Evolutionary conservation across 2,329 filamentous ascomycete genomes (phyloP).

Genomic region (Albophoma yamanashiensis): DNA sequence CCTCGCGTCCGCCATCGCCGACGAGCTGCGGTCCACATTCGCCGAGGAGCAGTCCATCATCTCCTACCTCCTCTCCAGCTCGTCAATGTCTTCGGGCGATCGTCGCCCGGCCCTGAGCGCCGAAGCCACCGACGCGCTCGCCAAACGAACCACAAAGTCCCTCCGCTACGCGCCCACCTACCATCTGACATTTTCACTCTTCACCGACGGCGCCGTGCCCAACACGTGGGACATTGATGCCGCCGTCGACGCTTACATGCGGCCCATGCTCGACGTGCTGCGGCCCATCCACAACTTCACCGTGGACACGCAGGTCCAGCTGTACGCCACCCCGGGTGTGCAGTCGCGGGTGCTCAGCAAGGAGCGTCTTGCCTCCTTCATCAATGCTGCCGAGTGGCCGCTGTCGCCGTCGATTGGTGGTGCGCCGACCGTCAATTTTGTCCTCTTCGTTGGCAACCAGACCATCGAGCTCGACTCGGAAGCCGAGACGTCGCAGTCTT

Average conservation of each 20-base stretch:
- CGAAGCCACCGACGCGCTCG: slow-evolving; percentile 44
- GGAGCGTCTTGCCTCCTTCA: slow-evolving; percentile 84
- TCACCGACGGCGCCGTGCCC: slow-evolving; percentile 66
- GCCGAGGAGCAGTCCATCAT: slow-evolving; percentile 83
- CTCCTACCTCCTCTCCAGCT: slow-evolving; percentile 57
- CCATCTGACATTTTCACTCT: slow-evolving; percentile 90
- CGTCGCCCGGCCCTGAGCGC: slow-evolving; percentile 35
- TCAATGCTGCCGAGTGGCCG: slow-evolving; percentile 97
- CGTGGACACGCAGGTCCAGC: slow-evolving; percentile 89
- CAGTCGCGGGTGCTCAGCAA: slow-evolving; percentile 59
- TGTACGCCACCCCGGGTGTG: slow-evolving; percentile 69
- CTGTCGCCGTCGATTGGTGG: slow-evolving; percentile 86
- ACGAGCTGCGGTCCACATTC: slow-evolving; percentile 68
- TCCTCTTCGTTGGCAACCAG: slow-evolving; percentile 76
- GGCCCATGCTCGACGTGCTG: slow-evolving; percentile 69
- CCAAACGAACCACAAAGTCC: slow-evolving; percentile 68
- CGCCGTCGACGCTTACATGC: slow-evolving; percentile 71
- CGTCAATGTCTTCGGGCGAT: slow-evolving; percentile 37
- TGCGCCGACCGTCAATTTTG: slow-evolving; percentile 92
- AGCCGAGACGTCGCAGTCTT: slow-evolving; percentile 48
- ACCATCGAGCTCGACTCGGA: slow-evolving; percentile 47
- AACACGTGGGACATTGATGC: slow-evolving; percentile 86
- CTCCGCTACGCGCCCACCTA: slow-evolving; percentile 91
- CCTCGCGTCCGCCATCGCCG: slow-evolving; percentile 67
- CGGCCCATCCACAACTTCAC: slow-evolving; percentile 87